A percentile compares a stretch with the other conserved stretches of the same genome.
Conservation (phyloP, 2,329 filamentous ascomycete species). For the Phyllosticta paracitricarpa region DNA sequence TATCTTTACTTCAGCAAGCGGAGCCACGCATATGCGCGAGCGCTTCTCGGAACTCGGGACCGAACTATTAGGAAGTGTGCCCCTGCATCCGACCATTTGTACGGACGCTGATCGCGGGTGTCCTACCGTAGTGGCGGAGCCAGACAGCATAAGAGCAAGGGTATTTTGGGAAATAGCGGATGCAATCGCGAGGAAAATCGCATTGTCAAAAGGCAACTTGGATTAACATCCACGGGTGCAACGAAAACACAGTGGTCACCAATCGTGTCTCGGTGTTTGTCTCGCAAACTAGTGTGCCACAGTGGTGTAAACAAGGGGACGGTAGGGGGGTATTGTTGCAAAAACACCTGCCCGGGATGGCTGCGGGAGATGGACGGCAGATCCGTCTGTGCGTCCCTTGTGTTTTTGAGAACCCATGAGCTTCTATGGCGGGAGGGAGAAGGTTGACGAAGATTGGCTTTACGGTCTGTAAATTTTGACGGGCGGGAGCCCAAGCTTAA, state of each 20-base stretch:
- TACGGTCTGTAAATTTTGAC: background rate
- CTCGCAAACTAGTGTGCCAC: background rate
- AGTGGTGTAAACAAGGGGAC: background rate
- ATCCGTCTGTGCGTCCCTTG: background rate
- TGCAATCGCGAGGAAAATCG: constrained; percentile 36
- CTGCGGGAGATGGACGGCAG: background rate
- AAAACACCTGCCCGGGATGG: background rate
- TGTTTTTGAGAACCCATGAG: background rate
- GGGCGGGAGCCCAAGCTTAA: background rate
- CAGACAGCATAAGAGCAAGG: constrained; percentile 58
- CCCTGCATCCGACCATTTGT: constrained; percentile 76
- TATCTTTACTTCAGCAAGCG: constrained; percentile 17
- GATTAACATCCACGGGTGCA: background rate
- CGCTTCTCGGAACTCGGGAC: constrained; percentile 66
- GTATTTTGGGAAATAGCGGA: constrained; percentile 65
- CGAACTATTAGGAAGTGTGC: constrained; percentile 78
- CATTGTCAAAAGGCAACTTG: constrained; percentile 18
- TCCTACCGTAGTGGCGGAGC: constrained; percentile 83
- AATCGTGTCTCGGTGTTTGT: background rate
- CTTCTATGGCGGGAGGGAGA: background rate
- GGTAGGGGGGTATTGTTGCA: constrained; percentile 20
- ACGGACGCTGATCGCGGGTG: constrained; percentile 79
- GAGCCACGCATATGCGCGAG: constrained; percentile 62
- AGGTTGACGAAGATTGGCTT: background rate
- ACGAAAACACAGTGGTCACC: background rate